These are phyloP conservation scores for Chlorella sp. DNA, from an alignment of 139 green algal species.

Conservation along the genomic window DNA sequence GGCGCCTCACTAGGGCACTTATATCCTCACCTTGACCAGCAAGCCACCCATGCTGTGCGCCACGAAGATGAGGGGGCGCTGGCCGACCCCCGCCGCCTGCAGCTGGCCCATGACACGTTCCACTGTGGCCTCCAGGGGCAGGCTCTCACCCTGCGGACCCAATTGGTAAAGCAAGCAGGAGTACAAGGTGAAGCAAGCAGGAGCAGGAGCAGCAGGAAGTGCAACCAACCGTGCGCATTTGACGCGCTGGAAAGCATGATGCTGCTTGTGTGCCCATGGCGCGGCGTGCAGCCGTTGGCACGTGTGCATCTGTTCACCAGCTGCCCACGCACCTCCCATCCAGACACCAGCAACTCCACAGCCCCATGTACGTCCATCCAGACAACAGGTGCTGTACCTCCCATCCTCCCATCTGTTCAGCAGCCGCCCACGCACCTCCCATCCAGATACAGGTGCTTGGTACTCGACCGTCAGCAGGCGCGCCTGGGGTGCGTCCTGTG, in stretches of 20 bases:
- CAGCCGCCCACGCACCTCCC: conserved; percentile 24
- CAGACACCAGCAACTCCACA: neutral
- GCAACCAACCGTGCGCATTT: too few species aligned
- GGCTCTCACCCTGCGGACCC: conserved; percentile 55
- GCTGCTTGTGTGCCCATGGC: neutral
- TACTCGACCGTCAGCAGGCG: conserved; percentile 77
- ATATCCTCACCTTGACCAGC: conserved; percentile 80
- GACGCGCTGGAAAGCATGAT: neutral
- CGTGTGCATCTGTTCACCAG: neutral
- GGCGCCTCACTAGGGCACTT: too few species aligned
- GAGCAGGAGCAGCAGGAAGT: neutral
- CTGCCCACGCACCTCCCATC: neutral
- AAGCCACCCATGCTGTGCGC: conserved; percentile 82
- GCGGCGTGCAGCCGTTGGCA: neutral
- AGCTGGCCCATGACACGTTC: conserved; percentile 60
- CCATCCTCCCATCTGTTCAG: neutral
- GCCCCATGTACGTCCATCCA: neutral
- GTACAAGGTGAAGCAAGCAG: neutral
- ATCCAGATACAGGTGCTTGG: conserved; percentile 36
- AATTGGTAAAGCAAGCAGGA: neutral
- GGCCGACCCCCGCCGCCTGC: conserved; percentile 66
- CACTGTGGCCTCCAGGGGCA: conserved; percentile 62
- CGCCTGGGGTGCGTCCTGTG: conserved; percentile 43
- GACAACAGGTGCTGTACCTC: too few species aligned
- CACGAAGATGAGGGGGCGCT: conserved; percentile 76